A percentile compares a stretch with the other conserved stretches of the same genome.
These are phyloP conservation scores for Pterulicium gracile DNA, from an alignment of 1,284 basidiomycete species.

Conservation along the genomic window DNA sequence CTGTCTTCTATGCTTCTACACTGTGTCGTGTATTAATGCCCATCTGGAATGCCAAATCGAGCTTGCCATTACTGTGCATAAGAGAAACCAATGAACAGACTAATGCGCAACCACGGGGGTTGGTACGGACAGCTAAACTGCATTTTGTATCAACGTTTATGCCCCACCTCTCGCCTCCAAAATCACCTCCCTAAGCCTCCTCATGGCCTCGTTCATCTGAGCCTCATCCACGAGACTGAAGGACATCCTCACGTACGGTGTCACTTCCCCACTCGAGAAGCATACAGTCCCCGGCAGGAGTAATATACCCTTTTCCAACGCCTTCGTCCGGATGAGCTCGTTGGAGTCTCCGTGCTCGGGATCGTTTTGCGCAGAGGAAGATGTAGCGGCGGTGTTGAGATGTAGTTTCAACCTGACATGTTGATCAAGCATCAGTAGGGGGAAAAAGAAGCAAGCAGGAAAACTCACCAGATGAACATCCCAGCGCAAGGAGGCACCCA, in stretches of 20 bases:
- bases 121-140: too few relatives aligned
- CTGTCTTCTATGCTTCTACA: too few relatives aligned
- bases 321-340: slow-evolving; percentile 68
- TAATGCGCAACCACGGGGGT: too few relatives aligned
- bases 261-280: slow-evolving; percentile 57
- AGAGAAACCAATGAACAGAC: too few relatives aligned
- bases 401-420: slow-evolving; percentile 56
- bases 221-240: slow-evolving; percentile 70
- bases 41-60: too few relatives aligned
- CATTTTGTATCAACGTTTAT: too few relatives aligned
- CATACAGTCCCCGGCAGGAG: slow-evolving; percentile 81
- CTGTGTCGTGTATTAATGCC: too few relatives aligned
- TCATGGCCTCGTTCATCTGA: slow-evolving; percentile 67
- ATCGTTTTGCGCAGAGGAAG: slow-evolving; percentile 10
- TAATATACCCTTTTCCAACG: slow-evolving; percentile 74
- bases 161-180: neutral
- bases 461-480: slow-evolving; percentile 78
- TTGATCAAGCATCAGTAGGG: slow-evolving; percentile 7
- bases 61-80: too few relatives aligned
- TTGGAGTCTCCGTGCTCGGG: slow-evolving; percentile 62
- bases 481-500: slow-evolving; percentile 86
- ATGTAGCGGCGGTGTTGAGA: slow-evolving; percentile 20
- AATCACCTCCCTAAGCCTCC: slow-evolving; percentile 33
- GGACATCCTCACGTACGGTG: slow-evolving; percentile 68
- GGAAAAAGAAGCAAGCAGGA: slow-evolving; percentile 12